Base-by-base conservation (phyloP, 768 basidiomycete species). In the Pleurotus eryngii region DNA sequence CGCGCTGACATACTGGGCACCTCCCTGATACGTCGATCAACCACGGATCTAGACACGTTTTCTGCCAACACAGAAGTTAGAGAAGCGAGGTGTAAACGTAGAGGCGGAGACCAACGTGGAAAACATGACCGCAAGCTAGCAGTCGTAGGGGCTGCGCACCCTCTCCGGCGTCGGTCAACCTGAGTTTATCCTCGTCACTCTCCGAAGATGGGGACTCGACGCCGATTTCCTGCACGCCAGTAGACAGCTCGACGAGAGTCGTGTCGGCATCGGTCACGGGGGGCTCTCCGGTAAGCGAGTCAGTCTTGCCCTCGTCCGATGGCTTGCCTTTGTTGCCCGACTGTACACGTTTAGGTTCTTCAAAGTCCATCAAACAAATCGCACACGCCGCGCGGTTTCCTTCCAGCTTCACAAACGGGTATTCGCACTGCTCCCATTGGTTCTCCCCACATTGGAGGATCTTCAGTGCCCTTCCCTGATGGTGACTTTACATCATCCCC, bases 21-120 rank as follows among this genome's bases (percentile, higher is more conserved):
- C 92, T 82, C 4, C 91, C 93, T 26, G 90, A 92, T 12, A 92
- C 86, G 59, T 89, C 86, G 3, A 76, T 85, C 50, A 96, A 70
- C 94, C 94, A 96, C 18, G 92, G 90, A 66, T 96, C 93, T 43
- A 95, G 72, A 68, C 93, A 96, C 20, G 86, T 85, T 90, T 90
- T 85, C 90, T 90, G 62, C 9, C 8, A 18, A 57, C 35, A 48
- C 57, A 35, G 59, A 58, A 56, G 42, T 60, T 11, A 59, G 59
- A 55, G 48, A 43, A 56, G 56, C 42, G 45, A 30, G 30, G 12
- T 4, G 49, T 49, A 42, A 17, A 11, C n/a, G 47, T 35, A 53
- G 37, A 26, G 57, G 11, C 27, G 49, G 18, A 30, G 3, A 75
- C 90, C 70, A 60, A 94, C 92, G 73, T 96, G 94, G 72, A 93